Evolutionary conservation across 2,329 filamentous ascomycete genomes (phyloP).

Genomic region (Sclerotinia borealis): DNA sequence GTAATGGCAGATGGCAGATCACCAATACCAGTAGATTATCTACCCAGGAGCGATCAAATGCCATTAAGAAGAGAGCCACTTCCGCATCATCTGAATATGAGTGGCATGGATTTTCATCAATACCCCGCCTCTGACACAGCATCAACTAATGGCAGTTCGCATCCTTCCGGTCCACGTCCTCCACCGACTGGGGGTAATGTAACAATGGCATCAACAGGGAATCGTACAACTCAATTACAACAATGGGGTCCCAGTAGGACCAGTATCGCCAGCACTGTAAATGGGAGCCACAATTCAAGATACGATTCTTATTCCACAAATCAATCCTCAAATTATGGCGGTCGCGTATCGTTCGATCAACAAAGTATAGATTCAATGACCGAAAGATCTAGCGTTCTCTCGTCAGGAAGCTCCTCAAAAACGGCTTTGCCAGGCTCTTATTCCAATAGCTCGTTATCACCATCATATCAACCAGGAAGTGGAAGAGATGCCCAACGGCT

Average conservation of each 20-base stretch:
- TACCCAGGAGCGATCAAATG: constrained; percentile 60
- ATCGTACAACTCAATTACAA: constrained; percentile 65
- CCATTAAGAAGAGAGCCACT: constrained; percentile 63
- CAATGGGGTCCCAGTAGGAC: constrained; percentile 57
- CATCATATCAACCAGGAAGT: constrained; percentile 20
- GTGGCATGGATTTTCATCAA: constrained; percentile 75
- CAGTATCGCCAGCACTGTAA: constrained; percentile 48
- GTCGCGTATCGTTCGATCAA: constrained; percentile 53
- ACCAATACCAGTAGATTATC: constrained; percentile 66
- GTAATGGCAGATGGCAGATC: constrained; percentile 59
- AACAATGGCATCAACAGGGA: constrained; percentile 65
- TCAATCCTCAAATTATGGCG: constrained; percentile 27
- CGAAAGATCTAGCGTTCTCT: constrained; percentile 49
- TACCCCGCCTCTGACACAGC: constrained; percentile 68
- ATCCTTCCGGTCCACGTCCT: constrained; percentile 56
- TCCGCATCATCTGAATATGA: constrained; percentile 78
- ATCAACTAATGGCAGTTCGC: constrained; percentile 44
- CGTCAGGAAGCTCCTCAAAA: constrained; percentile 47
- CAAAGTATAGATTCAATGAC: constrained; percentile 58
- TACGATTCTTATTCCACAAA: constrained; percentile 56
- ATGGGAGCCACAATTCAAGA: constrained; percentile 49
- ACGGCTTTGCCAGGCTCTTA: constrained; percentile 49
- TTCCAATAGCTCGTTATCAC: constrained; percentile 46
- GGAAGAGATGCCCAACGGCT: constrained; percentile 49
- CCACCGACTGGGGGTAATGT: constrained; percentile 54